phyloP scores from a whole-genome alignment of 2,329 filamentous ascomycete species.

The Ophiognomonia clavigignenti-juglandacearum region DNA sequence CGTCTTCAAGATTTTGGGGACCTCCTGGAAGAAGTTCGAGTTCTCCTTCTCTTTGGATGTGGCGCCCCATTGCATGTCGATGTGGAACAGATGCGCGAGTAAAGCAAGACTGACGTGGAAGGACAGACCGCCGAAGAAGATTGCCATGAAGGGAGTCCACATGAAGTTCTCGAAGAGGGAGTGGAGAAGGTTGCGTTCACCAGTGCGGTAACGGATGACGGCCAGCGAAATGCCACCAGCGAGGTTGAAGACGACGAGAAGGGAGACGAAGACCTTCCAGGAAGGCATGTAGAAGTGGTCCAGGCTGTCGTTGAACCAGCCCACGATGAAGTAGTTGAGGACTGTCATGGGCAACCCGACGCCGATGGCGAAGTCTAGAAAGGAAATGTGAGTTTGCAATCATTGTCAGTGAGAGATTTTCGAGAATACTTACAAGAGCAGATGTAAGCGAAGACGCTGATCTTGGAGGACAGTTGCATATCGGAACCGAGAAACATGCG shows the following conservation, averaged over 20 bases:
- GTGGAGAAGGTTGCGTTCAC: conserved; percentile 44
- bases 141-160: conserved; percentile 51
- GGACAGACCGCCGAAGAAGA: conserved; percentile 38
- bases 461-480: conserved; percentile 61
- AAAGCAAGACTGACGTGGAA: conserved; percentile 35
- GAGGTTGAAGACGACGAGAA: conserved; percentile 60
- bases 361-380: conserved; percentile 64
- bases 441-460: conserved; percentile 68
- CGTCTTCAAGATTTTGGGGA: conserved; percentile 47
- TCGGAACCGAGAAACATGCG: conserved; percentile 55
- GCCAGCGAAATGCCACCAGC: conserved; percentile 57
- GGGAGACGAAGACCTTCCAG: conserved; percentile 57
- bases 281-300: conserved; percentile 63
- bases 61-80: conserved; percentile 44
- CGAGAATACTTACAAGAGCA: conserved; percentile 30
- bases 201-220: conserved; percentile 56
- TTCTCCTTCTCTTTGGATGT: conserved; percentile 54
- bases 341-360: conserved; percentile 62
- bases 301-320: conserved; percentile 63
- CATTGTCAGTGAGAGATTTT: conserved; percentile 29
- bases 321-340: conserved; percentile 67
- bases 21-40: conserved; percentile 51
- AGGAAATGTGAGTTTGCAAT: not conserved
- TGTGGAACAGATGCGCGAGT: conserved; percentile 34
- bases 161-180: conserved; percentile 52